phyloP scores from a whole-genome alignment of 164 flowering plant species.

The Cinnamomum micranthum region DNA sequence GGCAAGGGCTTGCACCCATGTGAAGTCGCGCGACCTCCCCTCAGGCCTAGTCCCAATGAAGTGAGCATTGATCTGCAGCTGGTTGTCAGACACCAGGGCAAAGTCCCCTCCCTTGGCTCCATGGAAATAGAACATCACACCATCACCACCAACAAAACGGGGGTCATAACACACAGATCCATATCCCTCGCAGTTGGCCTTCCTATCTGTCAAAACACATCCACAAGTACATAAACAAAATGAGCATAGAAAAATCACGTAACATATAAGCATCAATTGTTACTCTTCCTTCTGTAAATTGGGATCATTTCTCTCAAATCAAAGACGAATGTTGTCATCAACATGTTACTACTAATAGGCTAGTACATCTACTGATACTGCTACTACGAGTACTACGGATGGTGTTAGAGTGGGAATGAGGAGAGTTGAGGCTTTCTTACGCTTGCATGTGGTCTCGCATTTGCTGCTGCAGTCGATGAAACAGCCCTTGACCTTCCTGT shows the following conservation, averaged over 20 bases:
- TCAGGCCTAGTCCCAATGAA: slow-evolving; percentile 58
- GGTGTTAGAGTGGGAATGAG: neutral
- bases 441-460: slow-evolving; percentile 61
- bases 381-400: too few relatives aligned
- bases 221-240: neutral
- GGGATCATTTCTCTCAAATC: too few relatives aligned
- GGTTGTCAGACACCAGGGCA: slow-evolving; percentile 54
- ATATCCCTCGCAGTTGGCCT: slow-evolving; percentile 56
- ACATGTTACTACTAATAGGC: too few relatives aligned
- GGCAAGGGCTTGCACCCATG: slow-evolving; percentile 71
- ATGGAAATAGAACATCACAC: slow-evolving; percentile 75
- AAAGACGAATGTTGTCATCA: too few relatives aligned
- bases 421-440: slow-evolving; percentile 28
- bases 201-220: slow-evolving; percentile 27
- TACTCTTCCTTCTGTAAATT: too few relatives aligned
- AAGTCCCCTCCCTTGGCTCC: slow-evolving; percentile 61
- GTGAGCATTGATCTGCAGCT: slow-evolving; percentile 55
- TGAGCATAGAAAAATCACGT: too few relatives aligned
- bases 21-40: slow-evolving; percentile 59
- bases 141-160: slow-evolving; percentile 68
- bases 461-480: slow-evolving; percentile 51
- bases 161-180: slow-evolving; percentile 71
- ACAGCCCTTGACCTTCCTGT: slow-evolving; percentile 56
- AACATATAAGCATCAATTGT: too few relatives aligned
- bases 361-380: too few relatives aligned